A percentile compares a stretch with the other conserved stretches of the same genome.
Conservation (phyloP, 768 basidiomycete genomes). For the Rhodotorula kratochvilovae region DNA sequence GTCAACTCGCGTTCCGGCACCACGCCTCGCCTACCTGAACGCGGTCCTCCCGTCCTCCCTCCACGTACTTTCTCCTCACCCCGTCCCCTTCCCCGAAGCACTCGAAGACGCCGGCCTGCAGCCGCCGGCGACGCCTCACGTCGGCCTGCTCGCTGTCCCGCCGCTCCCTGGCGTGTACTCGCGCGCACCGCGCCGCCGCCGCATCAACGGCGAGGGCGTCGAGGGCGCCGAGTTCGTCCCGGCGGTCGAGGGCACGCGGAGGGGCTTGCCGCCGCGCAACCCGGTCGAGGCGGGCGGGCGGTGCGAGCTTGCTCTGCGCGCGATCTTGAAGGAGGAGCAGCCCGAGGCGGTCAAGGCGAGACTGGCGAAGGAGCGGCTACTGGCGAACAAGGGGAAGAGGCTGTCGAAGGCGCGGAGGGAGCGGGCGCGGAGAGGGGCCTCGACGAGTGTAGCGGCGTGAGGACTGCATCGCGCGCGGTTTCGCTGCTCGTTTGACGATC, state of each 20-base stretch:
- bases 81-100: not conserved
- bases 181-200: not conserved
- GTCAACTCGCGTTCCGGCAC: conserved; percentile 26
- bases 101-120: not conserved
- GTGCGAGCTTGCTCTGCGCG: not conserved
- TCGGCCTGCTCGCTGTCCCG: not conserved
- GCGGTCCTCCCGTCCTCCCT: conserved; percentile 15
- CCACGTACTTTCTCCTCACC: conserved; percentile 9
- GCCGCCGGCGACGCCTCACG: conserved; percentile 1
- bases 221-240: not conserved
- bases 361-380: not conserved
- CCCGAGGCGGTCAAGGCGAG: not conserved
- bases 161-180: not conserved
- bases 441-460: not conserved
- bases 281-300: not conserved
- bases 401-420: conserved; percentile 14
- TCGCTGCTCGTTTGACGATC: too few species aligned
- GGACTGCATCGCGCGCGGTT: too few species aligned
- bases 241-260: not conserved
- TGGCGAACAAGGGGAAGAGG: conserved; percentile 2
- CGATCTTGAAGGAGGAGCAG: not conserved
- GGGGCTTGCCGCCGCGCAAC: not conserved
- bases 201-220: not conserved
- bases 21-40: conserved; percentile 36
- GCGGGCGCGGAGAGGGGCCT: not conserved